Evolutionary conservation across 1,139 yeast species (phyloP), one percentile per base, ranked within the genome.

Genomic region (Geotrichum klebahnii): DNA sequence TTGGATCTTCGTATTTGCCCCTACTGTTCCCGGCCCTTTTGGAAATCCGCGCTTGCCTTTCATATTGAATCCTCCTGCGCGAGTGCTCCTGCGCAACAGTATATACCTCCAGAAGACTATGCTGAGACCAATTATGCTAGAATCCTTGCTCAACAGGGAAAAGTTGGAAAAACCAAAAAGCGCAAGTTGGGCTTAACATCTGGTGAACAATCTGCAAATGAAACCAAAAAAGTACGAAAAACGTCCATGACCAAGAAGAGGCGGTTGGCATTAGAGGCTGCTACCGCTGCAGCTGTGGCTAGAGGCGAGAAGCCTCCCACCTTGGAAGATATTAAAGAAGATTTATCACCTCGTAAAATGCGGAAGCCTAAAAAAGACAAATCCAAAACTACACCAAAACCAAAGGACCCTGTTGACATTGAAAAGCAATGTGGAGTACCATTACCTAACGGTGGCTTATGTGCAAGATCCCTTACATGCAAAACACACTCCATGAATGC

Each of bases 401-500:
- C 78, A 38, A 84, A 84, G 59, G 92, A 88, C 2, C 87, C 90
- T 0, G 95, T 90, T 36, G 96, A 92, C 67, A 95, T 92, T 40
- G 97, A 92, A 65, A 83, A 80, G 57, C 97, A 92, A 67, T 92
- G 98, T 74, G 98, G 98, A 66, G 98, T 92, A 5, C 87, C 90
- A 2, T 70, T 92, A 54, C 89, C 96, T 0, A 84, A 84, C 55
- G 97, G 97, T 9, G 95, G 95, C 0, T 81, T 81, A 61, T 92
- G 98, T 74, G 96, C 97, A 5, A 77, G 98, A 50, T 88, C 97
- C 0, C 74, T 92, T 55, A 92, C 98, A 0, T 92, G 98, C 75
- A 92, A 92, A 65, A 89, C 97, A 0, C 98, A 92, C 67, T 87
- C 97, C 0, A 90, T 92, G 97, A 97, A 97, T 24, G 96, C 97